Conservation (phyloP, 257 asterid species). For the Jacaranda copaia region DNA sequence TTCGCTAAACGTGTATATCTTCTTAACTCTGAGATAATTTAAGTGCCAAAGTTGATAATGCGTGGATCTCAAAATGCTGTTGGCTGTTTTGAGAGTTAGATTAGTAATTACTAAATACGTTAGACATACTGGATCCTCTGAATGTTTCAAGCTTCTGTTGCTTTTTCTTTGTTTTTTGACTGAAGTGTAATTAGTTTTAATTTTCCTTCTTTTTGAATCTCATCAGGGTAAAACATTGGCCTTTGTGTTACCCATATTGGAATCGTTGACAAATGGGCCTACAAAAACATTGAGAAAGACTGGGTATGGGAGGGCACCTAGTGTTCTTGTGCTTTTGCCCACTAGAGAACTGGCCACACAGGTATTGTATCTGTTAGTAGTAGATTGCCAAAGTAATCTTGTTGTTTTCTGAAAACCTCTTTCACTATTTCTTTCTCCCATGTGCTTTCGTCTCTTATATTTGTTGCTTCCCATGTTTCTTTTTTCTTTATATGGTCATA, state of each 20-base stretch:
- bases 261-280: conserved; percentile 65
- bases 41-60: neutral
- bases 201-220: neutral
- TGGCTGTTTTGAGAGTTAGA: neutral
- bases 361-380: conserved; percentile 41
- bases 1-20: neutral
- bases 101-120: neutral
- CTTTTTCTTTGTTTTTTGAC: neutral
- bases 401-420: neutral
- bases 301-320: conserved; percentile 67
- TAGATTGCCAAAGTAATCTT: neutral
- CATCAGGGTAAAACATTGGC: conserved; percentile 79
- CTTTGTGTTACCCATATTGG: conserved; percentile 76
- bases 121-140: neutral
- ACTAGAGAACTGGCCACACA: conserved; percentile 75
- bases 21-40: neutral
- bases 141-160: neutral
- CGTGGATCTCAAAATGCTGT: neutral
- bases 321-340: conserved; percentile 74
- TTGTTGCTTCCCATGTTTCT: neutral
- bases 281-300: conserved; percentile 51
- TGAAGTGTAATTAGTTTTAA: neutral
- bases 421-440: neutral
- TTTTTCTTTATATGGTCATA: conserved; percentile 18
- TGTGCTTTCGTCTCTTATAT: neutral